These are phyloP conservation scores for Solanum sejunctum DNA, from an alignment of 257 asterid genomes.

Conservation along the genomic window DNA sequence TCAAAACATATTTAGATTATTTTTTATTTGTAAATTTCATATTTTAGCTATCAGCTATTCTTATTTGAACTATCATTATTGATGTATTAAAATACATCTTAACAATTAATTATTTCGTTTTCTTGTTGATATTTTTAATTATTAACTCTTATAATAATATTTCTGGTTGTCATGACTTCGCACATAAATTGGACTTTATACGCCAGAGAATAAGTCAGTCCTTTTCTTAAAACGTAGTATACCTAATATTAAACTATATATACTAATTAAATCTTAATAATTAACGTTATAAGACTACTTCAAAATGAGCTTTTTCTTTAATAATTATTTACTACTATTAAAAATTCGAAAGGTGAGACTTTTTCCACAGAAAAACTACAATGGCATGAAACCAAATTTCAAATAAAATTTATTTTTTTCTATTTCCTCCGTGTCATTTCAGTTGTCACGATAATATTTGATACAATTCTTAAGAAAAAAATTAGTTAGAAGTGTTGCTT, in stretches of 20 bases:
- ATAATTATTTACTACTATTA: background rate
- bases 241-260: background rate
- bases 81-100: background rate
- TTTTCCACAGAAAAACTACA: background rate
- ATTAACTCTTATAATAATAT: background rate
- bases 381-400: background rate
- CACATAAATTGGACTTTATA: background rate
- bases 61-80: background rate
- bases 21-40: background rate
- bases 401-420: background rate
- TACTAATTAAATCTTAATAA: background rate
- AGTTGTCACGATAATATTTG: no score
- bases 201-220: background rate
- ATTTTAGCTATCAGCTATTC: background rate
- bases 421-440: background rate
- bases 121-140: background rate
- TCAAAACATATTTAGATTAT: background rate
- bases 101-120: background rate
- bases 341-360: background rate
- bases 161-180: background rate
- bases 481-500: no score
- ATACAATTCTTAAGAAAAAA: no score
- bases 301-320: background rate
- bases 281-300: background rate
- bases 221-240: background rate